phyloP scores from a whole-genome alignment of 2,329 filamentous ascomycete genomes.

The Dactylellina cionopaga region DNA sequence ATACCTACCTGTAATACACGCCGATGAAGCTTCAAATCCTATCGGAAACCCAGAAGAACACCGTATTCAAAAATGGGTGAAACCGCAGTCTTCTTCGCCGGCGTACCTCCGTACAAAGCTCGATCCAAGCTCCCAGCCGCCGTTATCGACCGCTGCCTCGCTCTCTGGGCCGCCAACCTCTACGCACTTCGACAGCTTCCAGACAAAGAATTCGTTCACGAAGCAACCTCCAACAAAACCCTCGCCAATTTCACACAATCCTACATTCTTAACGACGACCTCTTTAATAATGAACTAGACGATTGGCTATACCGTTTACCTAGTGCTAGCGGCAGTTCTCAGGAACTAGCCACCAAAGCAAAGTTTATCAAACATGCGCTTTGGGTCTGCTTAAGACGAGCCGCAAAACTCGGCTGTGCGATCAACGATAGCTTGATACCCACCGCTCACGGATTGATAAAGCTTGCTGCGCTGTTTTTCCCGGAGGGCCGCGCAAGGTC shows the following conservation, averaged over 20 bases:
- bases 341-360: not conserved
- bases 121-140: constrained; percentile 25
- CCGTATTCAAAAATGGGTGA: constrained; percentile 22
- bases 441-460: not conserved
- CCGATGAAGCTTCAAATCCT: no score
- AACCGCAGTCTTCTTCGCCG: constrained; percentile 32
- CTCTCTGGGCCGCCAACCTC: constrained; percentile 22
- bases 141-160: constrained; percentile 20
- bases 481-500: constrained; percentile 9
- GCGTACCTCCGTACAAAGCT: constrained; percentile 31
- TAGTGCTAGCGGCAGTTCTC: not conserved
- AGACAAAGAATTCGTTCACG: not conserved
- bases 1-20: no score
- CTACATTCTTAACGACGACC: constrained; percentile 30
- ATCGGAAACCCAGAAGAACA: no score
- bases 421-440: not conserved
- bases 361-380: constrained; percentile 23
- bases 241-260: constrained; percentile 23
- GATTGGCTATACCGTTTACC: constrained; percentile 35
- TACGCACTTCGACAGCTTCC: constrained; percentile 24
- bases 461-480: constrained; percentile 40
- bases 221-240: constrained; percentile 2
- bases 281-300: constrained; percentile 7
- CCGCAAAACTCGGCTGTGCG: not conserved
- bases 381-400: constrained; percentile 7